Evolutionary conservation across 2,329 filamentous ascomycete species (phyloP).

Genomic region (Amesomyces nigricolor): DNA sequence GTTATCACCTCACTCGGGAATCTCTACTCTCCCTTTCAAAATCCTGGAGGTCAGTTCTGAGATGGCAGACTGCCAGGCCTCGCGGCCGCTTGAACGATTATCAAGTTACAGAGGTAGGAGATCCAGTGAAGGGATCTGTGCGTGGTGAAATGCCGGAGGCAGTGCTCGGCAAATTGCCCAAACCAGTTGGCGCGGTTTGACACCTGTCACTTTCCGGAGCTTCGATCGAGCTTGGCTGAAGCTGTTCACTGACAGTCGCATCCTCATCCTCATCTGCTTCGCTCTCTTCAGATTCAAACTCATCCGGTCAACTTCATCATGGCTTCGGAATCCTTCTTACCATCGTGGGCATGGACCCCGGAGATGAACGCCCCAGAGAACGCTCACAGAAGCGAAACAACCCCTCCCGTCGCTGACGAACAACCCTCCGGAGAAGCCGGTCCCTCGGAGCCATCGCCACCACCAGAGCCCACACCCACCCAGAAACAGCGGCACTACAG

Average conservation of each 20-base stretch:
- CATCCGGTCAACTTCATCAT: constrained; percentile 4
- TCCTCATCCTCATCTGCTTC: neutral
- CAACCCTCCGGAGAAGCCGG: constrained; percentile 6
- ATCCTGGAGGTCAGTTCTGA: neutral
- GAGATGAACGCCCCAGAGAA: constrained; percentile 8
- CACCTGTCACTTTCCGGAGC: constrained; percentile 17
- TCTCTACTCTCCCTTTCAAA: constrained; percentile 4
- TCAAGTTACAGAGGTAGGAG: neutral
- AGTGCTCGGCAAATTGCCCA: constrained; percentile 8
- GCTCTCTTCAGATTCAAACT: neutral
- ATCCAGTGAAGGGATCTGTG: neutral
- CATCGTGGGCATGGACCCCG: constrained; percentile 21
- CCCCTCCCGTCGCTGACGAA: constrained; percentile 2
- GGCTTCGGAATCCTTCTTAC: constrained; percentile 12
- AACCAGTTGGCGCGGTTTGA: constrained; percentile 19
- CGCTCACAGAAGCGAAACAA: neutral
- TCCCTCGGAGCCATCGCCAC: neutral
- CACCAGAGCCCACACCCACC: constrained; percentile 17
- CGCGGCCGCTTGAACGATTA: neutral
- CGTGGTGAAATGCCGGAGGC: neutral
- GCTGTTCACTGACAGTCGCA: neutral
- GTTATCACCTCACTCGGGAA: neutral
- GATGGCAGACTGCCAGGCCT: neutral
- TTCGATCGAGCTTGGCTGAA: neutral
- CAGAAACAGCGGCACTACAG: constrained; percentile 49